phyloP scores from a whole-genome alignment of 2,329 filamentous ascomycete species.

The Ophiostoma quercus region DNA sequence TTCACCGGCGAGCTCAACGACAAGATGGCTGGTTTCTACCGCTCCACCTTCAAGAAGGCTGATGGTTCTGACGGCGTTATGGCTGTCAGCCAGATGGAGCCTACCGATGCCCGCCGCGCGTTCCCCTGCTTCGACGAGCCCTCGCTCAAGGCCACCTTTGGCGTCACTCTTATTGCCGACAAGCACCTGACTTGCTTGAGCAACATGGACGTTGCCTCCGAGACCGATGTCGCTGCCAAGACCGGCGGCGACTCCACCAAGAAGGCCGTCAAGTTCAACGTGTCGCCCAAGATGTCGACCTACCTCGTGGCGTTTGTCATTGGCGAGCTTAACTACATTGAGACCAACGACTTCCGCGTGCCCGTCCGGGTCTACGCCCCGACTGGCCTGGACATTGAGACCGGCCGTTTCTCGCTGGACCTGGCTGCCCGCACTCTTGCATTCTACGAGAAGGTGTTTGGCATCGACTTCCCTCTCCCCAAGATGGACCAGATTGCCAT shows the following conservation, averaged over 20 bases:
- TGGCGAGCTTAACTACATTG: slow-evolving; percentile 88
- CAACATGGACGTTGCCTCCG: slow-evolving; percentile 90
- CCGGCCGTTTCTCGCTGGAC: slow-evolving; percentile 84
- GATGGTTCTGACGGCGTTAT: slow-evolving; percentile 76
- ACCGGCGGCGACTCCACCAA: slow-evolving; percentile 55
- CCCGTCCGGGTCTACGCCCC: slow-evolving; percentile 93
- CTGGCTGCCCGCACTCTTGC: slow-evolving; percentile 83
- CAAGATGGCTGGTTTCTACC: slow-evolving; percentile 85
- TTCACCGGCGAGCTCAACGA: slow-evolving; percentile 78
- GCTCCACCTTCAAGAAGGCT: slow-evolving; percentile 81
- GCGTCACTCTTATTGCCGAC: slow-evolving; percentile 84
- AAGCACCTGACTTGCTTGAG: slow-evolving; percentile 86
- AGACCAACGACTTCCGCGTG: slow-evolving; percentile 85
- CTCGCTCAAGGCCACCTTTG: slow-evolving; percentile 86
- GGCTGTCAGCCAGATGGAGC: slow-evolving; percentile 93
- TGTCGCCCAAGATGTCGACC: slow-evolving; percentile 89
- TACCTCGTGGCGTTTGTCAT: slow-evolving; percentile 93
- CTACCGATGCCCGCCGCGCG: slow-evolving; percentile 84
- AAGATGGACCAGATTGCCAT: slow-evolving; percentile 98
- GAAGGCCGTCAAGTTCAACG: slow-evolving; percentile 88
- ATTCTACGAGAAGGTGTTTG: slow-evolving; percentile 95
- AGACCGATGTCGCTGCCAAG: slow-evolving; percentile 65
- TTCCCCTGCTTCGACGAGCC: slow-evolving; percentile 98
- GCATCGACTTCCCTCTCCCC: slow-evolving; percentile 76
- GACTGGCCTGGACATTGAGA: slow-evolving; percentile 81